Percentiles rank a stretch among this genome's conserved stretches.
phyloP scores from a whole-genome alignment of 2,329 filamentous ascomycete species.

The Talaromyces sp. region DNA sequence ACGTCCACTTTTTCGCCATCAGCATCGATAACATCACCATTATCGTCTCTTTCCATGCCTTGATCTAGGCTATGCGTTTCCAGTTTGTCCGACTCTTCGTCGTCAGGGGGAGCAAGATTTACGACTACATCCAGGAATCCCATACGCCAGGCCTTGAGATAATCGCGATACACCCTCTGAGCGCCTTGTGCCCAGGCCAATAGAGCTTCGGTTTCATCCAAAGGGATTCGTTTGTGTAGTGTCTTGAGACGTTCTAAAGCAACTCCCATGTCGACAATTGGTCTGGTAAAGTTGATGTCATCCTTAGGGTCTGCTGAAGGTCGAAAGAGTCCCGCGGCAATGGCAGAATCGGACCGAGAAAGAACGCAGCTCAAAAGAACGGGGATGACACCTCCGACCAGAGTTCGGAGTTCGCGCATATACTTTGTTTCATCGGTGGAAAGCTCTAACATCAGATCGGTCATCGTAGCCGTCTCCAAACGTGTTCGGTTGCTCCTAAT shows the following conservation, averaged over 20 bases:
- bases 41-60: conserved; percentile 55
- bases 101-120: conserved; percentile 75
- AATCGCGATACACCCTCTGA: conserved; percentile 76
- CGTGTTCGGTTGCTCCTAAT: conserved; percentile 69
- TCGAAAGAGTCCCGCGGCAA: conserved; percentile 66
- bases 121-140: conserved; percentile 94
- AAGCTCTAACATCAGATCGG: conserved; percentile 76
- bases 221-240: conserved; percentile 75
- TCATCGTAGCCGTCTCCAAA: conserved; percentile 64
- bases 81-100: conserved; percentile 53
- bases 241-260: conserved; percentile 78
- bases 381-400: conserved; percentile 93
- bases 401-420: conserved; percentile 81
- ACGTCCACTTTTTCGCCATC: conserved; percentile 91
- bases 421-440: conserved; percentile 82
- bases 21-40: conserved; percentile 62
- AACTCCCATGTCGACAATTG: conserved; percentile 92
- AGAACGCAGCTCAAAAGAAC: conserved; percentile 84
- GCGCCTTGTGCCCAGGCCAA: conserved; percentile 78
- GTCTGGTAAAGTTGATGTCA: conserved; percentile 68
- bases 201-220: conserved; percentile 67
- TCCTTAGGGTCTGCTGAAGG: conserved; percentile 53
- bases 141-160: conserved; percentile 82
- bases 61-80: conserved; percentile 52
- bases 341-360: conserved; percentile 63